These are phyloP conservation scores for Cryptosporidium felis DNA, from an alignment of 169 alveolate genomes.

Conservation along the genomic window DNA sequence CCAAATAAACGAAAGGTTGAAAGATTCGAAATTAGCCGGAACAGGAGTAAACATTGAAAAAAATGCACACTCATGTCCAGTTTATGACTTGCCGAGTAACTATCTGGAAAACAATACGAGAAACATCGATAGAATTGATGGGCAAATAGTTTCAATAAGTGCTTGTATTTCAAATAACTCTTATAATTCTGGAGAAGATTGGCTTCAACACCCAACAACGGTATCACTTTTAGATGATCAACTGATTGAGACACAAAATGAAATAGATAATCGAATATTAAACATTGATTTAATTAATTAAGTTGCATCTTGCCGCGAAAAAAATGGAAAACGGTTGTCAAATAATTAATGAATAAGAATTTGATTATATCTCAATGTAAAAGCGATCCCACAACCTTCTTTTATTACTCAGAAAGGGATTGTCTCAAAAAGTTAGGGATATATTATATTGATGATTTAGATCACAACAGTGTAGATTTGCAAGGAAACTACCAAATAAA, in stretches of 20 bases:
- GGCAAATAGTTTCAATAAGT: neutral
- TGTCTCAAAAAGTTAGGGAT: neutral
- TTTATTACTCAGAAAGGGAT: slow-evolving; percentile 15
- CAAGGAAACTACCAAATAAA: neutral
- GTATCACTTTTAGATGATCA: slow-evolving; percentile 54
- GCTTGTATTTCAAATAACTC: slow-evolving; percentile 34
- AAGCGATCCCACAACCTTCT: slow-evolving; percentile 22
- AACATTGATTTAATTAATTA: slow-evolving; percentile 27
- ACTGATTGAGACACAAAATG: slow-evolving; percentile 22
- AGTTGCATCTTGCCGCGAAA: neutral
- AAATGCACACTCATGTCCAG: neutral
- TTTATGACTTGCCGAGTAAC: neutral
- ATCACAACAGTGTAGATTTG: neutral
- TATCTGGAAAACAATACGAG: slow-evolving; percentile 1
- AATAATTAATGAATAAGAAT: slow-evolving; percentile 1
- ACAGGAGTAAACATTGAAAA: neutral
- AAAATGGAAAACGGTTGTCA: neutral
- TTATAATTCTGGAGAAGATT: slow-evolving; percentile 26
- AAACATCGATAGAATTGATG: slow-evolving; percentile 8
- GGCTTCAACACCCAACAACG: slow-evolving; percentile 71
- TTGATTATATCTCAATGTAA: slow-evolving; percentile 16
- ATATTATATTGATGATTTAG: neutral
- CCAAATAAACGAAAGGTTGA: neutral
- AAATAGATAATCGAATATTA: slow-evolving; percentile 13
- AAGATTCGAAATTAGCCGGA: neutral